Percentiles rank a stretch among this genome's conserved stretches.
Conservation (phyloP, 1,139 yeast genomes). For the Blastobotrys malaysiensis region DNA sequence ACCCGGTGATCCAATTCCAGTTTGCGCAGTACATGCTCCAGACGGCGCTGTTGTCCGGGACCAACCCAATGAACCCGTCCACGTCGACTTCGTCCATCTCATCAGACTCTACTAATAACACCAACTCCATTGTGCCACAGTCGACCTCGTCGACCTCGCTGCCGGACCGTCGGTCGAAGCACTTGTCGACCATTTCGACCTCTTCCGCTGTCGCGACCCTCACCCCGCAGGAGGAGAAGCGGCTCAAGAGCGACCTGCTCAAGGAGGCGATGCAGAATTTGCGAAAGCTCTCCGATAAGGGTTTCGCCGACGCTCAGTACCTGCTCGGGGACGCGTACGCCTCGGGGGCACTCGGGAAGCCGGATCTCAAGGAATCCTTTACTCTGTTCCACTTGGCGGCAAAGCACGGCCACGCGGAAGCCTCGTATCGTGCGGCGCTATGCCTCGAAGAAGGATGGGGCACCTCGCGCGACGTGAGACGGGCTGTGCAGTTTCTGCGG, state of each 20-base stretch:
- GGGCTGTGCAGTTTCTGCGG: conserved; percentile 76
- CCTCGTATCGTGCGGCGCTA: conserved; percentile 84
- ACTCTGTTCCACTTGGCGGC: conserved; percentile 80
- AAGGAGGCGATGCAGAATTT: conserved; percentile 74
- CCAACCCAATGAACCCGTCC: background rate
- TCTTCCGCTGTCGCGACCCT: conserved; percentile 2
- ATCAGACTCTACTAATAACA: conserved; percentile 3
- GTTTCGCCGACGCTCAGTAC: conserved; percentile 87
- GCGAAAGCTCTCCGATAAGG: conserved; percentile 69
- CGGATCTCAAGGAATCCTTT: conserved; percentile 77
- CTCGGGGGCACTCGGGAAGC: conserved; percentile 78
- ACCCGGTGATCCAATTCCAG: conserved; percentile 79
- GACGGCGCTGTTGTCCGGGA: conserved; percentile 52
- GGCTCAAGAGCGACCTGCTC: conserved; percentile 40
- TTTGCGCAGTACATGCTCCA: conserved; percentile 89
- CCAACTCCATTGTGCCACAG: background rate
- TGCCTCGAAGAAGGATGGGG: conserved; percentile 95
- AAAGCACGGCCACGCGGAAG: conserved; percentile 85
- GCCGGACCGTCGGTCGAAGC: conserved; percentile 6
- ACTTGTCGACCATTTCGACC: conserved; percentile 9
- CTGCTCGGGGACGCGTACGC: conserved; percentile 82
- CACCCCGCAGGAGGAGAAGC: conserved; percentile 35
- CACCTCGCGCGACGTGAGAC: conserved; percentile 79
- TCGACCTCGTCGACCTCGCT: conserved; percentile 5
- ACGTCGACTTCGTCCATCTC: background rate